phyloP scores from a whole-genome alignment of 306 rosid genomes.

The Malus orientalis region DNA sequence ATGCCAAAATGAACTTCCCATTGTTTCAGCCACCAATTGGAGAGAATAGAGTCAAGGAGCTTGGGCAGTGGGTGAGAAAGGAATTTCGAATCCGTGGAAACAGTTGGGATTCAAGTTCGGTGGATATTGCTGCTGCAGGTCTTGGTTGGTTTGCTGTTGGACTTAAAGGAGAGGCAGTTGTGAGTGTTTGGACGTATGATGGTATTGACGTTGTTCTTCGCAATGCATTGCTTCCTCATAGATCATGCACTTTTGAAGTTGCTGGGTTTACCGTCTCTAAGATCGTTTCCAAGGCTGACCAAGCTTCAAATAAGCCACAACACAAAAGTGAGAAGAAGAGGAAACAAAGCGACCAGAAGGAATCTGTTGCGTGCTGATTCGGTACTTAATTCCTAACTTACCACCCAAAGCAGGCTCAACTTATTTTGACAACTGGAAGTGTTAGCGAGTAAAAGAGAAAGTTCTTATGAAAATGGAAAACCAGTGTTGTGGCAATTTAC shows the following conservation, averaged over 20 bases:
- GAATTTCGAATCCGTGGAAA: conserved; percentile 55
- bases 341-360: conserved; percentile 25
- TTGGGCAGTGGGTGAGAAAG: conserved; percentile 72
- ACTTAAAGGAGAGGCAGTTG: conserved; percentile 72
- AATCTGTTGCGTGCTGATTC: conserved; percentile 13
- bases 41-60: conserved; percentile 55
- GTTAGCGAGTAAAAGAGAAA: neutral
- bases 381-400: conserved; percentile 13
- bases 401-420: neutral
- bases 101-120: conserved; percentile 88
- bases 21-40: conserved; percentile 85
- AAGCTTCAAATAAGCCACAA: conserved; percentile 35
- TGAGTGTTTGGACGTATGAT: conserved; percentile 81
- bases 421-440: neutral
- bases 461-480: neutral
- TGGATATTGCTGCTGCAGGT: conserved; percentile 76
- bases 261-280: conserved; percentile 78
- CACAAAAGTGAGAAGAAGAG: conserved; percentile 33
- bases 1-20: conserved; percentile 6
- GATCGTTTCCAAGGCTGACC: conserved; percentile 76
- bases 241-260: conserved; percentile 60
- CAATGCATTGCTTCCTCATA: conserved; percentile 57
- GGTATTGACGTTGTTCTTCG: conserved; percentile 70
- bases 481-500: neutral
- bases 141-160: conserved; percentile 95